phyloP scores from a whole-genome alignment of 495 filamentous ascomycete genomes.

The Beverwykella pulmonaria region DNA sequence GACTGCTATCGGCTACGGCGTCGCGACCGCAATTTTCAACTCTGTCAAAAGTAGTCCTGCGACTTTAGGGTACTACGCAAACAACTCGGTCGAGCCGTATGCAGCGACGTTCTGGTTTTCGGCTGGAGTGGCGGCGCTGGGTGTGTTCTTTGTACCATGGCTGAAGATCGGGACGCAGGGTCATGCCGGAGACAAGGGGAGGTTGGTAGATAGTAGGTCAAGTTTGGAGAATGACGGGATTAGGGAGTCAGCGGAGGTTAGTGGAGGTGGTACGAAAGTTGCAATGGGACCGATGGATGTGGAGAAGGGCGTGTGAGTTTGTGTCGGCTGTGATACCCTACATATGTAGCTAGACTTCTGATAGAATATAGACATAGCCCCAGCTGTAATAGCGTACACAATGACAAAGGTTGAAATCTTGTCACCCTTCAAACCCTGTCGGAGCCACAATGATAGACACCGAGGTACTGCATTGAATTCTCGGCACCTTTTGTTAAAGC shows the following conservation, averaged over 20 bases:
- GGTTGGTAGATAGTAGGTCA: constrained; percentile 9
- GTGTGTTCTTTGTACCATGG: constrained; percentile 40
- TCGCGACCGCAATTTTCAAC: constrained; percentile 47
- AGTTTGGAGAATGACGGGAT: not conserved
- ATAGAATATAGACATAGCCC: not conserved
- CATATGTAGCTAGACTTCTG: too few relatives aligned
- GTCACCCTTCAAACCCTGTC: too few relatives aligned
- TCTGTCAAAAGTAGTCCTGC: constrained; percentile 35
- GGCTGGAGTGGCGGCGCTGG: constrained; percentile 18
- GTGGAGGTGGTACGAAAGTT: not conserved
- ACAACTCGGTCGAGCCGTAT: constrained; percentile 43
- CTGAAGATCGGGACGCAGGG: constrained; percentile 47
- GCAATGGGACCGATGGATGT: not conserved
- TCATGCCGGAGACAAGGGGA: constrained; percentile 27
- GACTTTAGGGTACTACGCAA: constrained; percentile 38
- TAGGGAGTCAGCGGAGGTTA: not conserved
- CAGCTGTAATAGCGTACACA: too few relatives aligned
- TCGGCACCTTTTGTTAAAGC: not conserved
- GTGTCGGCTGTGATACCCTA: not conserved
- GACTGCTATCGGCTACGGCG: constrained; percentile 44
- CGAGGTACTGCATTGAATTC: not conserved
- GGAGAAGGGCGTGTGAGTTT: not conserved
- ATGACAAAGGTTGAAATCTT: too few relatives aligned
- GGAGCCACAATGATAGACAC: too few relatives aligned
- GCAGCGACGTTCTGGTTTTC: constrained; percentile 43